Evolutionary conservation across 1,284 basidiomycete genomes (phyloP).

Genomic region (Sparassis latifolia): DNA sequence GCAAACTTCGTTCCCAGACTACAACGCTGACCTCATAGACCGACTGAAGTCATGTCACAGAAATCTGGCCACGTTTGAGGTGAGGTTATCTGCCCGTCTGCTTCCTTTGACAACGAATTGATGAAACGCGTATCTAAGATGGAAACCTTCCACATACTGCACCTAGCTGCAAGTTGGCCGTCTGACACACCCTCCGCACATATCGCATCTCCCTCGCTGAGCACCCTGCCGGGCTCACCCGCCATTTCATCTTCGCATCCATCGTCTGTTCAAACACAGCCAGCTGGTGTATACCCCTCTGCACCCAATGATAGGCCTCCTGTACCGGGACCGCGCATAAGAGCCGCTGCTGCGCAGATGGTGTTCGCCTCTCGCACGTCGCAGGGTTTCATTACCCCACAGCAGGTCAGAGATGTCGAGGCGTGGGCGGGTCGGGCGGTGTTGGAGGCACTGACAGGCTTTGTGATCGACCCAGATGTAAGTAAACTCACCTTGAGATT

Average conservation of each 20-base stretch:
- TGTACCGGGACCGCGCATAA: conserved; percentile 35
- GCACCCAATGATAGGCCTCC: conserved; percentile 11
- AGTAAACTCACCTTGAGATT: conserved; percentile 11
- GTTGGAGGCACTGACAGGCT: conserved; percentile 38
- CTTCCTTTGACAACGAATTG: not conserved
- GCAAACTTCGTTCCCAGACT: conserved; percentile 73
- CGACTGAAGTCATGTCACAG: conserved; percentile 41
- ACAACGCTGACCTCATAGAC: conserved; percentile 49
- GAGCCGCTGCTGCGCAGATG: conserved; percentile 77
- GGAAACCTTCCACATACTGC: conserved; percentile 76
- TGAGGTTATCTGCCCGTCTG: conserved; percentile 20
- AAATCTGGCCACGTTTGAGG: conserved; percentile 64
- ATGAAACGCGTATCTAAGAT: conserved; percentile 40
- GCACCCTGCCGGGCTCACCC: conserved; percentile 39
- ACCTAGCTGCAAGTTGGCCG: conserved; percentile 59
- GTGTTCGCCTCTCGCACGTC: conserved; percentile 76
- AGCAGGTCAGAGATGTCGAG: conserved; percentile 59
- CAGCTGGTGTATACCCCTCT: conserved; percentile 21
- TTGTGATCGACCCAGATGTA: conserved; percentile 37
- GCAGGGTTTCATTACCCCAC: conserved; percentile 72
- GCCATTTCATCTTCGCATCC: conserved; percentile 15
- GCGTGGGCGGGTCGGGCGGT: conserved; percentile 54
- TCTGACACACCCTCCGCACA: conserved; percentile 4
- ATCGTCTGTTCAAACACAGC: conserved; percentile 25
- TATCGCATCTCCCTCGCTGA: conserved; percentile 31